Evolutionary conservation across 768 basidiomycete species (phyloP).

Genomic region (Auricularia auricula-judae): DNA sequence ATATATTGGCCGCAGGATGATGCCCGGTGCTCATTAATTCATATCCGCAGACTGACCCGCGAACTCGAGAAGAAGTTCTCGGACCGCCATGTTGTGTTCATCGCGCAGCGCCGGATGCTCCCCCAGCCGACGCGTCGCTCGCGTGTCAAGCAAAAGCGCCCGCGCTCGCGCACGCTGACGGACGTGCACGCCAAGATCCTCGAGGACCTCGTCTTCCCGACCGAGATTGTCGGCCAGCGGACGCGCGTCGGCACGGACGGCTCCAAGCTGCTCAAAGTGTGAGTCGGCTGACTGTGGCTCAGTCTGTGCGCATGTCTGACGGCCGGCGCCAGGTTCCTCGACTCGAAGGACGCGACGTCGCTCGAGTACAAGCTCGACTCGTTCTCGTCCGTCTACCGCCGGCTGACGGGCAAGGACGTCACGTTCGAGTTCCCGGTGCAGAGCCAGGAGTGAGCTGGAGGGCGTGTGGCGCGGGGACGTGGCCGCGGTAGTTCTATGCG

Average conservation of each 20-base stretch:
- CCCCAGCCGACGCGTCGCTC: conserved; percentile 93
- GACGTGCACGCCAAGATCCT: conserved; percentile 96
- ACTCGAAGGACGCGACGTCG: conserved; percentile 94
- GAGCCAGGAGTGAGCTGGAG: conserved; percentile 1
- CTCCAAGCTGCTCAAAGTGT: conserved; percentile 96
- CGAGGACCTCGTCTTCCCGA: conserved; percentile 97
- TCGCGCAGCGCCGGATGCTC: conserved; percentile 97
- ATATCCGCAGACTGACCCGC: conserved; percentile 68
- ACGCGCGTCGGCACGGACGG: conserved; percentile 91
- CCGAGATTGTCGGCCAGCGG: conserved; percentile 98
- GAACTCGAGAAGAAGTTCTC: conserved; percentile 99
- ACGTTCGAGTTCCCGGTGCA: conserved; percentile 80
- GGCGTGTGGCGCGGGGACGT: background rate
- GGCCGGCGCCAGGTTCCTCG: conserved; percentile 62
- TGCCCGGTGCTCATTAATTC: background rate
- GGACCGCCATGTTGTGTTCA: conserved; percentile 96
- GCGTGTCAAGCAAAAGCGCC: conserved; percentile 90
- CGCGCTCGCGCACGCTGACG: conserved; percentile 93
- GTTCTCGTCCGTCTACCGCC: conserved; percentile 93
- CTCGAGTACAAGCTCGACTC: conserved; percentile 99
- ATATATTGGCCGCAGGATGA: background rate
- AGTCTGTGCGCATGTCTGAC: background rate
- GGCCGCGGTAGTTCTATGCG: conserved; percentile 17
- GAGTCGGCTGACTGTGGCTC: conserved; percentile 9
- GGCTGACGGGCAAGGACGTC: conserved; percentile 94